Percentiles rank a stretch among this genome's conserved stretches.
phyloP scores from a whole-genome alignment of 805 yeast species.

The Lipomyces yamanashiensis region DNA sequence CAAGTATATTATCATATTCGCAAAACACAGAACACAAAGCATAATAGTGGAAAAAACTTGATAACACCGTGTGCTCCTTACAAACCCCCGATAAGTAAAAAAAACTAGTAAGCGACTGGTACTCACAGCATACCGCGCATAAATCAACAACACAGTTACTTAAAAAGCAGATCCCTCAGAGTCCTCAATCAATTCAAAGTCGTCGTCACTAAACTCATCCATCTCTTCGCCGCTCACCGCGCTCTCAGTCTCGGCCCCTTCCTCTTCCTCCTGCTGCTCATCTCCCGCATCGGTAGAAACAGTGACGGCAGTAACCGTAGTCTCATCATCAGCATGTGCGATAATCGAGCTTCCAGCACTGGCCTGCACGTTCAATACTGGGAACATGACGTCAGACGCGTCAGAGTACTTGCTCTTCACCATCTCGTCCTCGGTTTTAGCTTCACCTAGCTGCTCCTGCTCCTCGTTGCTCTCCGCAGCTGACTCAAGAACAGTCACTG shows the following conservation, averaged over 20 bases:
- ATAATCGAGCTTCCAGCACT: constrained; percentile 15
- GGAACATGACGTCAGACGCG: constrained; percentile 31
- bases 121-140: not conserved
- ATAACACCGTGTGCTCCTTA: not conserved
- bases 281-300: constrained; percentile 9
- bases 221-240: constrained; percentile 11
- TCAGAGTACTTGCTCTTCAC: constrained; percentile 34
- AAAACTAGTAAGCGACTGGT: not conserved
- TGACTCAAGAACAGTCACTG: constrained; percentile 17
- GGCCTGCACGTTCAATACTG: constrained; percentile 21
- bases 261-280: constrained; percentile 5
- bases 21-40: not conserved
- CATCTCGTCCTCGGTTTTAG: constrained; percentile 19
- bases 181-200: constrained; percentile 23
- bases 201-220: constrained; percentile 21
- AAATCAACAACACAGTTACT: too few relatives aligned
- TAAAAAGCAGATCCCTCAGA: constrained; percentile 17
- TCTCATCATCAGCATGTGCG: constrained; percentile 21
- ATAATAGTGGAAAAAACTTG: too few relatives aligned
- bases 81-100: too few relatives aligned
- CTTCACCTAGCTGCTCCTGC: not conserved
- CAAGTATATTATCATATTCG: not conserved
- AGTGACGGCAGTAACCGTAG: constrained; percentile 6
- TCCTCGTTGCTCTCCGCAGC: not conserved
- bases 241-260: constrained; percentile 2